Evolutionary conservation across 1,139 yeast species (phyloP).

Genomic region (Hansenula anomala): DNA sequence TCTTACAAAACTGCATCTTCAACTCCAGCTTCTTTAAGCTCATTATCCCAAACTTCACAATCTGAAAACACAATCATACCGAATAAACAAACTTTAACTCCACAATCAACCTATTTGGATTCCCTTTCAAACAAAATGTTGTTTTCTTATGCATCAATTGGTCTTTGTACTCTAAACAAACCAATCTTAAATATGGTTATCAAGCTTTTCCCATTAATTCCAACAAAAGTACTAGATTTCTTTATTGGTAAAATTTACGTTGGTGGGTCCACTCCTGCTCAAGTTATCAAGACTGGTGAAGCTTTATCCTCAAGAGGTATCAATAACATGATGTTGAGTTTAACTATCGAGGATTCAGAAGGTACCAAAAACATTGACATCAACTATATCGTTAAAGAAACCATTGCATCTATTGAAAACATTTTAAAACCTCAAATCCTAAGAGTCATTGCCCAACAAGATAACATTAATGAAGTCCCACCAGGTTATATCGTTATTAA

Average conservation of each 20-base stretch:
- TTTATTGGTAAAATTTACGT: conserved; percentile 82
- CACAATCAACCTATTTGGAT: conserved; percentile 23
- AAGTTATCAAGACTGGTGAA: conserved; percentile 68
- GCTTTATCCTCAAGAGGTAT: conserved; percentile 69
- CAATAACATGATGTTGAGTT: conserved; percentile 89
- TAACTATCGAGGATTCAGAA: conserved; percentile 91
- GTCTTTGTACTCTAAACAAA: conserved; percentile 61
- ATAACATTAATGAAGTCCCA: conserved; percentile 58
- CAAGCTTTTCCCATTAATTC: conserved; percentile 69
- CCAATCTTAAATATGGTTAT: conserved; percentile 56
- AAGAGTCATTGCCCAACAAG: conserved; percentile 41
- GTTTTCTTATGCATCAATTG: conserved; percentile 61
- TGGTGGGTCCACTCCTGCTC: conserved; percentile 78
- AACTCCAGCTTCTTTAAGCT: neutral
- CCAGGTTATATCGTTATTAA: conserved; percentile 87
- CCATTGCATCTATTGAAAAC: conserved; percentile 61
- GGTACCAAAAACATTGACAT: conserved; percentile 64
- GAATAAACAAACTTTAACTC: conserved; percentile 1
- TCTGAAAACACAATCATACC: conserved; percentile 1
- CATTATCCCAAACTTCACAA: neutral
- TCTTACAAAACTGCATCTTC: neutral
- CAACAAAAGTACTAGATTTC: conserved; percentile 62
- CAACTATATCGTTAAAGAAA: conserved; percentile 57
- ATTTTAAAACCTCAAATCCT: conserved; percentile 70
- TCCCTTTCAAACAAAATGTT: conserved; percentile 33